Conservation (phyloP, 306 rosid species). For the Prunus persica region DNA sequence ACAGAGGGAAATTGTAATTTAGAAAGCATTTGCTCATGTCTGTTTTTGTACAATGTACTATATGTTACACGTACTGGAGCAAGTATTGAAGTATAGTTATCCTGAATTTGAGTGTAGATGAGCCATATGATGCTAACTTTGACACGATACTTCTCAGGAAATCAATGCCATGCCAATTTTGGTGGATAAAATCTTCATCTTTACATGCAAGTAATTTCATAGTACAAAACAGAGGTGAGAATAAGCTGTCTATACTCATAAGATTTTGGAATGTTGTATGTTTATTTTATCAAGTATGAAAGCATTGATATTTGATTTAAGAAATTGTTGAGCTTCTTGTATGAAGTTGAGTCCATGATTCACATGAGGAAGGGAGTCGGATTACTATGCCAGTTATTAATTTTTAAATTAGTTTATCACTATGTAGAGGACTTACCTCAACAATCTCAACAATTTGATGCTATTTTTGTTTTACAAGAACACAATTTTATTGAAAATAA, state of each 20-base stretch:
- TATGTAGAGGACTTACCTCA: no score
- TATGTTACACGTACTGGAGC: neutral
- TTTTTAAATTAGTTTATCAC: no score
- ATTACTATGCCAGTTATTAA: neutral
- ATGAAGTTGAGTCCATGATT: neutral
- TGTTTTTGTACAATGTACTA: neutral
- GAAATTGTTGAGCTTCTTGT: neutral
- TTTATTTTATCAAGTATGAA: neutral
- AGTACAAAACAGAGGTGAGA: slow-evolving; percentile 44
- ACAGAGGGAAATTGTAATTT: neutral
- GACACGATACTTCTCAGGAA: slow-evolving; percentile 47
- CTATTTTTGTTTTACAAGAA: no score
- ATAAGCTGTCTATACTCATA: neutral
- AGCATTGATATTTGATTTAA: neutral
- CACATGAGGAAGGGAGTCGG: neutral
- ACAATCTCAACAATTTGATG: no score
- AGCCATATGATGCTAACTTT: slow-evolving; percentile 15
- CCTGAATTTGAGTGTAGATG: neutral
- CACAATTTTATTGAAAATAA: no score
- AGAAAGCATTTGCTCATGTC: neutral
- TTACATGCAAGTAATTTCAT: slow-evolving; percentile 24
- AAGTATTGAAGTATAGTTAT: neutral
- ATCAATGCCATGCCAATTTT: slow-evolving; percentile 32
- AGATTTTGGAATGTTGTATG: neutral
- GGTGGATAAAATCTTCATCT: slow-evolving; percentile 45